phyloP scores from a whole-genome alignment of 768 basidiomycete genomes.

The Boletus pseudo-olivaceus region DNA sequence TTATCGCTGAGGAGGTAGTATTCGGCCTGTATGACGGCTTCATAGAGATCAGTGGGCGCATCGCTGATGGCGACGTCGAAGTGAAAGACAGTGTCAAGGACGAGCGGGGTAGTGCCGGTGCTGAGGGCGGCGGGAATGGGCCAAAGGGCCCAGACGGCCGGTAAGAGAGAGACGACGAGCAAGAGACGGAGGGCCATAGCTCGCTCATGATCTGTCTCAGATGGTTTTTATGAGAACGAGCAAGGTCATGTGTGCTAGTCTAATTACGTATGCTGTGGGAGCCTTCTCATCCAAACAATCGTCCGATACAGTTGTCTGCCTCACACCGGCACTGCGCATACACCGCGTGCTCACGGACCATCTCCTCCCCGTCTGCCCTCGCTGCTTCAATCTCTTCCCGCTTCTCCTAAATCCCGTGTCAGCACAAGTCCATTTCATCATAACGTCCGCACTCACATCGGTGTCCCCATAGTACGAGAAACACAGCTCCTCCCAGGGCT shows the following conservation, averaged over 20 bases:
- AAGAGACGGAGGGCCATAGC: not conserved
- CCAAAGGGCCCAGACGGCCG: slow-evolving; percentile 26
- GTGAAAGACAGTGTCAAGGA: slow-evolving; percentile 24
- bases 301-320: slow-evolving; percentile 48
- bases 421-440: not conserved
- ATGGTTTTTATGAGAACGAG: not conserved
- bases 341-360: slow-evolving; percentile 38
- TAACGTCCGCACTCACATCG: slow-evolving; percentile 28
- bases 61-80: slow-evolving; percentile 24
- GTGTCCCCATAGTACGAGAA: slow-evolving; percentile 72
- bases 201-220: not conserved
- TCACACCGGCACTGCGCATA: slow-evolving; percentile 52
- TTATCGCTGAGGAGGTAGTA: slow-evolving; percentile 34
- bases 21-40: slow-evolving; percentile 32
- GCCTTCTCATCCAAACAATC: slow-evolving; percentile 25
- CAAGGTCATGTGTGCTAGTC: not conserved
- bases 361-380: not conserved
- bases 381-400: slow-evolving; percentile 15
- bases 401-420: slow-evolving; percentile 16
- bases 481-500: slow-evolving; percentile 65
- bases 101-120: slow-evolving; percentile 25
- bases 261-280: not conserved
- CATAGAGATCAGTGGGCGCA: slow-evolving; percentile 33
- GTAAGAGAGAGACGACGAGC: slow-evolving; percentile 12
- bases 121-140: slow-evolving; percentile 28